Percentiles rank a stretch among this genome's conserved stretches.
Evolutionary conservation across 345 rosid genomes (phyloP).

Genomic region (Carallia pectinifolia): DNA sequence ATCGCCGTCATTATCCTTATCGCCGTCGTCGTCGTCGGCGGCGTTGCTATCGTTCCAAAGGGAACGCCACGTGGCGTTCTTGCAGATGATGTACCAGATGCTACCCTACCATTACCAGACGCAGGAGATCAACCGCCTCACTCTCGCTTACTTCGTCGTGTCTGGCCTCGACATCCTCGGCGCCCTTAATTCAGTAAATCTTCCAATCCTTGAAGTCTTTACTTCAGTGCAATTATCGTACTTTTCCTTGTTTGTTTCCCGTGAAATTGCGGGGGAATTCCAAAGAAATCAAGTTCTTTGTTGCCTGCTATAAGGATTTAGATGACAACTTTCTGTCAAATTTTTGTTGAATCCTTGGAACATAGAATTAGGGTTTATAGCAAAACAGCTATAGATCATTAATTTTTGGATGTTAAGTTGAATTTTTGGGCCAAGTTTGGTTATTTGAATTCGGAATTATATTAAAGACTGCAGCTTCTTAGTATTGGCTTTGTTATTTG

Average conservation of each 20-base stretch:
- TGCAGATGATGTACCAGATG: conserved; percentile 76
- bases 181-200: conserved; percentile 58
- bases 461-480: no score
- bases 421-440: no score
- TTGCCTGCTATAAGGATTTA: not conserved
- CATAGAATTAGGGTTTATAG: no score
- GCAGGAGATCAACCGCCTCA: conserved; percentile 85
- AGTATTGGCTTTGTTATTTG: no score
- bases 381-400: no score
- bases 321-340: not conserved
- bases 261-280: not conserved
- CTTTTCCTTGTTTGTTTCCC: not conserved
- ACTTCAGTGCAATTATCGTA: not conserved
- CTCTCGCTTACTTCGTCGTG: conserved; percentile 78
- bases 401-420: no score
- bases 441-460: no score
- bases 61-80: conserved; percentile 58
- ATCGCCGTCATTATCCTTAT: conserved; percentile 1
- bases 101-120: conserved; percentile 66
- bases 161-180: conserved; percentile 75
- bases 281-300: not conserved
- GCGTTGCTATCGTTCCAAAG: not conserved
- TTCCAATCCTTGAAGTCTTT: not conserved
- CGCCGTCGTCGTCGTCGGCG: no score
- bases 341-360: no score